Base-by-base conservation (phyloP, 108 stramenopile genomes). In the Discostella stelligeroides region DNA sequence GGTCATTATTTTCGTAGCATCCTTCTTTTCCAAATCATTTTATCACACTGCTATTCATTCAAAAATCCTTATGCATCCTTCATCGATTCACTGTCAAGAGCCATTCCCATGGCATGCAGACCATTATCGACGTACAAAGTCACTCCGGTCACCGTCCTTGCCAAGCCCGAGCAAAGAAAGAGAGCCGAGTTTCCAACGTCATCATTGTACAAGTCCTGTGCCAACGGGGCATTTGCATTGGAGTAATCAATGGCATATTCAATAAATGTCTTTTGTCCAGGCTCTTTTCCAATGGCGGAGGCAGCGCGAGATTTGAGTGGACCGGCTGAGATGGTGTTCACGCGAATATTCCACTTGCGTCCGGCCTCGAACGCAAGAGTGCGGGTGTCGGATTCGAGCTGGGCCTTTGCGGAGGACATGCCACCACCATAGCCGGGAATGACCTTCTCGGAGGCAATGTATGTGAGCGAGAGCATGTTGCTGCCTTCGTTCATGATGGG, bases 361-460 rank as follows among this genome's bases (percentile, higher is more conserved):
- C 98, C 98, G 47, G 97, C 97, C 82, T 98, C 98, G 64, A 72
- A 98, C 49, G 98, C 97, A 45, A 98, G 87, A 4, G 89, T 91
- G 21, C 96, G 90, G 59, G 98, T 98, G 80, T 98, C 98, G 62
- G 82, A 84, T 70, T 98, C 98, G 42, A 98, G 91, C 79, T 97
- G 96, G 34, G 98, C 94, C 90, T 97, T 95, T 66, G 95, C 91
- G n/a, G 95, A 95, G 42, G 92, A 94, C 97, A 98, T 98, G 53
- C 98, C 98, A 63, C 98, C 98, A 18, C 98, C 98, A 72, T 98
- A 98, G 43, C 98, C 98, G 25, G 98, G 97, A 68, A 98, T 97
- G 34, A 97, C 98, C 82, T 95, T 92, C 81, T 98, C 98, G 56
- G 95, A 95, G 23, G 98, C 98, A 82, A 98, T 96, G 90, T 98